Conservation (phyloP, 1,139 yeast genomes). For the Candida sanyaensis region DNA sequence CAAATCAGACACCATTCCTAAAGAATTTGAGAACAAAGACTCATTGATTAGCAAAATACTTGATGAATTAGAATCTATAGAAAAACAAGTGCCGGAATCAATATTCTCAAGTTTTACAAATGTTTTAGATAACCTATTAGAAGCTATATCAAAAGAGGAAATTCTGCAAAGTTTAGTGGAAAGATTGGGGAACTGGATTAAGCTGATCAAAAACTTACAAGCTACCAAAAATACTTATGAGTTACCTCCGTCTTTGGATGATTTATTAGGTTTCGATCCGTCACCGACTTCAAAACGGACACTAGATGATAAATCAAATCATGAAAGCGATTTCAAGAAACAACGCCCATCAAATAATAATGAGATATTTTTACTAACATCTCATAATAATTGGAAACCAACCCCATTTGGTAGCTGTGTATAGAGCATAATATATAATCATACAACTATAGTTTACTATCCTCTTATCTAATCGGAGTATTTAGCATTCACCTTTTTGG, state of each 20-base stretch:
- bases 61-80: background rate
- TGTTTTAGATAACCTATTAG: background rate
- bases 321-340: slow-evolving; percentile 12
- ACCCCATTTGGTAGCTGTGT: slow-evolving; percentile 31
- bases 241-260: slow-evolving; percentile 28
- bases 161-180: background rate
- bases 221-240: slow-evolving; percentile 13
- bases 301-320: slow-evolving; percentile 4
- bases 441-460: background rate
- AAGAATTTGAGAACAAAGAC: background rate
- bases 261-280: slow-evolving; percentile 18
- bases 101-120: background rate
- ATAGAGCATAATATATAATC: background rate
- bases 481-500: background rate
- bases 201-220: slow-evolving; percentile 5
- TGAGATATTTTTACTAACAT: slow-evolving; percentile 26
- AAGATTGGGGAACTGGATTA: slow-evolving; percentile 6
- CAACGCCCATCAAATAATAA: slow-evolving; percentile 1
- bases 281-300: slow-evolving; percentile 5
- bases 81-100: background rate
- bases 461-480: slow-evolving; percentile 5
- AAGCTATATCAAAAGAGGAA: background rate
- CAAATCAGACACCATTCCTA: background rate
- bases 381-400: slow-evolving; percentile 33
- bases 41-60: background rate